A percentile compares a stretch with the other conserved stretches of the same genome.
Conservation (phyloP, 108 stramenopile genomes). For the Cylindrotheca fusiformis region DNA sequence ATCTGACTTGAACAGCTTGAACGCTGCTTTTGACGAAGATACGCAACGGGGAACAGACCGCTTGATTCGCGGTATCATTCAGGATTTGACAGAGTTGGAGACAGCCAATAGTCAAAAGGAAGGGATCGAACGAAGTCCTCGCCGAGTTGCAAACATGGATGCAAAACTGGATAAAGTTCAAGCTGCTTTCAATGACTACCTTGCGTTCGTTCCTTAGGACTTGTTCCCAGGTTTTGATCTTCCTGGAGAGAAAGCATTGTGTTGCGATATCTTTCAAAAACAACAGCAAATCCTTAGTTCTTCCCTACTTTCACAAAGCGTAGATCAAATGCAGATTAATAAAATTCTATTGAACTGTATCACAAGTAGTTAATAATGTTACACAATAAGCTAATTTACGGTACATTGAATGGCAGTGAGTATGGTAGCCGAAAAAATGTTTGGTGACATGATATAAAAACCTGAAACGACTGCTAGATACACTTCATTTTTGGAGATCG, state of each 20-base stretch:
- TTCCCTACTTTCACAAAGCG: neutral
- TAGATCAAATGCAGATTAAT: neutral
- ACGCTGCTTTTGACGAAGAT: conserved; percentile 90
- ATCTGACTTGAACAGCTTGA: conserved; percentile 72
- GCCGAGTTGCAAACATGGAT: conserved; percentile 67
- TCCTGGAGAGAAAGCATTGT: neutral
- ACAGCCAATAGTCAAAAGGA: conserved; percentile 77
- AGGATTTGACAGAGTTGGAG: conserved; percentile 89
- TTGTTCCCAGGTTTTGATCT: neutral
- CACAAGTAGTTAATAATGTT: no score
- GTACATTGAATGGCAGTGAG: no score
- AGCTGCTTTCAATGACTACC: conserved; percentile 72
- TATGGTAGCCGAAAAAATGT: no score
- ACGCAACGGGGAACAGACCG: conserved; percentile 92
- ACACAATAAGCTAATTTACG: no score
- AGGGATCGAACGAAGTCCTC: conserved; percentile 78
- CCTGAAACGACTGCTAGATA: no score
- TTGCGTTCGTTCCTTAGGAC: conserved; percentile 64
- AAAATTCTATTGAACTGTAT: no score
- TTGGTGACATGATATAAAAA: no score
- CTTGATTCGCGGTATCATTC: conserved; percentile 84
- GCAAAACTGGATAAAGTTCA: conserved; percentile 83
- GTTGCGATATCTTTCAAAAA: neutral
- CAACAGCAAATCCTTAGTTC: neutral
- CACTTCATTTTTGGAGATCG: conserved; percentile 10